Evolutionary conservation across 306 rosid genomes (phyloP).

Genomic region (Fragaria iinumae): DNA sequence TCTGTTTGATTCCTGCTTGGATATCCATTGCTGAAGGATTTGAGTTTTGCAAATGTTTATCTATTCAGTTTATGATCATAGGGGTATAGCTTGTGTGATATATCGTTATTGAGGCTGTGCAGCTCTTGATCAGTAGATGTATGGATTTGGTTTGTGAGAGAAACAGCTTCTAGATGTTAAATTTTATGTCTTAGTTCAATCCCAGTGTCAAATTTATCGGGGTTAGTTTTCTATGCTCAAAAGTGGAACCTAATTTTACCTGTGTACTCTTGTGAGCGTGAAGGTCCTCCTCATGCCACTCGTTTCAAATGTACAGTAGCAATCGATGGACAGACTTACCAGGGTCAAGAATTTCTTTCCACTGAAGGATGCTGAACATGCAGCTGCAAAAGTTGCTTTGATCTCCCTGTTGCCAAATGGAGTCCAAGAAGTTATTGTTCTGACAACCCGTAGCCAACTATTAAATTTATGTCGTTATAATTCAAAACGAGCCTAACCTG

Average conservation of each 20-base stretch:
- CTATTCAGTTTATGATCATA: neutral
- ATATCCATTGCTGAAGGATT: too few species aligned
- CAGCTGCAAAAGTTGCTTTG: conserved; percentile 80
- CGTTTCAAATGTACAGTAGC: conserved; percentile 69
- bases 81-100: neutral
- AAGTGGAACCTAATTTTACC: conserved; percentile 58
- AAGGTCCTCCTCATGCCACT: conserved; percentile 78
- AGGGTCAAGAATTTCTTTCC: conserved; percentile 46
- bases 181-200: neutral
- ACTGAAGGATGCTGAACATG: conserved; percentile 88
- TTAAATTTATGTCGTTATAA: conserved; percentile 7
- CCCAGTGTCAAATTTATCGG: neutral
- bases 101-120: neutral
- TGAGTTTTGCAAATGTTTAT: neutral
- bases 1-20: too few species aligned
- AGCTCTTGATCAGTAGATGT: neutral
- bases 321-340: conserved; percentile 55
- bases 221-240: conserved; percentile 36
- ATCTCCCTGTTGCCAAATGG: conserved; percentile 42
- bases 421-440: conserved; percentile 62
- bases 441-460: conserved; percentile 15
- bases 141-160: neutral
- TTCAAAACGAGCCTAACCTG: neutral
- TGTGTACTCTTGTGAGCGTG: conserved; percentile 58
- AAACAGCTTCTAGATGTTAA: neutral